These are phyloP conservation scores for Nitzschia palea DNA, from an alignment of 108 stramenopile genomes.

Conservation along the genomic window DNA sequence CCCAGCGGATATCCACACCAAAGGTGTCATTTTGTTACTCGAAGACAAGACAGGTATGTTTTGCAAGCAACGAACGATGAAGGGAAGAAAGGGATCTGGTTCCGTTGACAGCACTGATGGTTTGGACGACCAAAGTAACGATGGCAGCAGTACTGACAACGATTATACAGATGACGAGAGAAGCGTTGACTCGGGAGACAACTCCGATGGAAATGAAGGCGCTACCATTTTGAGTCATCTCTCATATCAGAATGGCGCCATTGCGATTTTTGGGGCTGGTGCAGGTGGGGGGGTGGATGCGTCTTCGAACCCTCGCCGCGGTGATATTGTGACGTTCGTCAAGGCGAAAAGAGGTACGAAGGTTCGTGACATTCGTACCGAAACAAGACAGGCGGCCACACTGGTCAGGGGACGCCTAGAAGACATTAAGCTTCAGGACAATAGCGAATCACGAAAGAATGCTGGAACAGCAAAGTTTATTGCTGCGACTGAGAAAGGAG, in stretches of 20 bases:
- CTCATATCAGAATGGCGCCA: conserved; percentile 58
- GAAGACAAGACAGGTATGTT: conserved; percentile 71
- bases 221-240: conserved; percentile 43
- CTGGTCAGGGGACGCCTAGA: conserved; percentile 55
- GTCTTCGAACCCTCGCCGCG: conserved; percentile 55
- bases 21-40: conserved; percentile 66
- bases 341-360: conserved; percentile 47
- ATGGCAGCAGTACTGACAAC: conserved; percentile 7
- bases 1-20: conserved; percentile 36
- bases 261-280: conserved; percentile 51
- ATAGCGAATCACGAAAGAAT: not conserved
- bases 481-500: conserved; percentile 44
- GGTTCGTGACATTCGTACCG: conserved; percentile 71
- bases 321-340: conserved; percentile 75
- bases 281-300: conserved; percentile 20
- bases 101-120: conserved; percentile 17
- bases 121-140: conserved; percentile 23
- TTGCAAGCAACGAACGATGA: conserved; percentile 16
- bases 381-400: conserved; percentile 48
- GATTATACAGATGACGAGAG: conserved; percentile 19
- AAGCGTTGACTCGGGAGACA: conserved; percentile 13
- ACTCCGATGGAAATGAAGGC: not conserved
- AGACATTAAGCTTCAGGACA: conserved; percentile 32
- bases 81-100: conserved; percentile 8
- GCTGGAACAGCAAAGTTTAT: conserved; percentile 37